phyloP scores from a whole-genome alignment of 495 filamentous ascomycete genomes.

The Hyaloscypha variabilis region DNA sequence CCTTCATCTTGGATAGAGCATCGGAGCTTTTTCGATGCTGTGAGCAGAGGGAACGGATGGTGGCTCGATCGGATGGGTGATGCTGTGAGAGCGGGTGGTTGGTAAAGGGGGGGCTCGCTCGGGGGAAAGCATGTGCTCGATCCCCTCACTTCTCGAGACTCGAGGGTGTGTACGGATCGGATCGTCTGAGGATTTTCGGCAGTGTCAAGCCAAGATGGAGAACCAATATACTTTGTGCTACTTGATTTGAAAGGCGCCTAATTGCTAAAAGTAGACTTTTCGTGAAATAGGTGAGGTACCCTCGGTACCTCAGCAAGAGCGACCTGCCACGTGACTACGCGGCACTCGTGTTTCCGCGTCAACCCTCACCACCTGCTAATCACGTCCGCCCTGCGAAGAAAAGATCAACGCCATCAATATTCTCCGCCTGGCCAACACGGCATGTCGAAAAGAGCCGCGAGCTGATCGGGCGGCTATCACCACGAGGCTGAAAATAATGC shows the following conservation, averaged over 20 bases:
- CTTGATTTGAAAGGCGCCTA: neutral
- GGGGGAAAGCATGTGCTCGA: no score
- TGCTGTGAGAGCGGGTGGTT: slow-evolving; percentile 11
- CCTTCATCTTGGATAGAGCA: slow-evolving; percentile 4
- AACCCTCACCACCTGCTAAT: neutral
- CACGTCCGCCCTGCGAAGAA: neutral
- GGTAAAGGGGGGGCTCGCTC: neutral
- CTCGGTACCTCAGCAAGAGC: no score
- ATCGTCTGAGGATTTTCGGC: neutral
- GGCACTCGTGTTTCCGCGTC: neutral
- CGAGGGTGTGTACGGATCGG: neutral
- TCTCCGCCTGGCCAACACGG: neutral
- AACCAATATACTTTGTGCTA: neutral
- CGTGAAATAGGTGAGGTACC: no score
- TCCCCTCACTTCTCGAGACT: neutral
- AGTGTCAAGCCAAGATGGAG: neutral
- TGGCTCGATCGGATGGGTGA: neutral
- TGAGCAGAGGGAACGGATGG: slow-evolving; percentile 14
- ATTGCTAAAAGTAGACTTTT: no score
- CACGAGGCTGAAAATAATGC: slow-evolving; percentile 8
- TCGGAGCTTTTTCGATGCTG: slow-evolving; percentile 6
- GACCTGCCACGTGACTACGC: slow-evolving; percentile 8
- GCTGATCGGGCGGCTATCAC: neutral
- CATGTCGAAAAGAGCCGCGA: neutral
- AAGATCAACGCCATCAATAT: neutral